These are phyloP conservation scores for Tricholoma terreum DNA, from an alignment of 768 basidiomycete species.

Conservation along the genomic window DNA sequence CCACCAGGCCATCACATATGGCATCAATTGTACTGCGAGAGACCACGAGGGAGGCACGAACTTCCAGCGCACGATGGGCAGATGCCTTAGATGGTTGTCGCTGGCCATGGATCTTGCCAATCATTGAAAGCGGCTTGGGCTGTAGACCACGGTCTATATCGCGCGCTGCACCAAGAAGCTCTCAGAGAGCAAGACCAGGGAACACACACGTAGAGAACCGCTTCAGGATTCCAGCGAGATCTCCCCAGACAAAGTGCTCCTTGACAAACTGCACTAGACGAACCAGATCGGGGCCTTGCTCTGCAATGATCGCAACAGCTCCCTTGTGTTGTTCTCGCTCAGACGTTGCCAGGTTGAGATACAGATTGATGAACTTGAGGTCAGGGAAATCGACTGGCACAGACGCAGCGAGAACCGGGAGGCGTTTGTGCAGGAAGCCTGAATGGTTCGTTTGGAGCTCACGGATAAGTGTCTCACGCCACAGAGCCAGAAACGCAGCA, in stretches of 20 bases:
- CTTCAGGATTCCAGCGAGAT: background rate
- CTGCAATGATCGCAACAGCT: background rate
- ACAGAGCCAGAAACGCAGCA: background rate
- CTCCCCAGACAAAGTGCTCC: conserved; percentile 2
- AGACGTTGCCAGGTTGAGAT: conserved; percentile 3
- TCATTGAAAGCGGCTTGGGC: background rate
- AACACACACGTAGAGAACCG: conserved; percentile 2
- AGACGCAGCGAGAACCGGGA: background rate
- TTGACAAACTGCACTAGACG: background rate
- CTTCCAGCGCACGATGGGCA: background rate
- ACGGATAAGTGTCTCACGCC: background rate
- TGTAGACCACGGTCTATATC: conserved; percentile 1
- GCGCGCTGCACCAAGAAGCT: conserved; percentile 1
- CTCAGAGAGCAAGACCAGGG: conserved; percentile 6
- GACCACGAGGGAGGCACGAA: conserved; percentile 1
- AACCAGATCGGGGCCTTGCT: background rate
- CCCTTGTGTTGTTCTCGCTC: background rate
- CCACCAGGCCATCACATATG: background rate
- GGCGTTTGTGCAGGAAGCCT: background rate
- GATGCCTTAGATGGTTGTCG: background rate
- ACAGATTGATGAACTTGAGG: background rate
- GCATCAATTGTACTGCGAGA: background rate
- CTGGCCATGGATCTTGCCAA: conserved; percentile 2
- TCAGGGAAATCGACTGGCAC: conserved; percentile 2
- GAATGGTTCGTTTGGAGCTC: background rate